Conservation (phyloP, 345 rosid genomes). For the Nephelium lappaceum region DNA sequence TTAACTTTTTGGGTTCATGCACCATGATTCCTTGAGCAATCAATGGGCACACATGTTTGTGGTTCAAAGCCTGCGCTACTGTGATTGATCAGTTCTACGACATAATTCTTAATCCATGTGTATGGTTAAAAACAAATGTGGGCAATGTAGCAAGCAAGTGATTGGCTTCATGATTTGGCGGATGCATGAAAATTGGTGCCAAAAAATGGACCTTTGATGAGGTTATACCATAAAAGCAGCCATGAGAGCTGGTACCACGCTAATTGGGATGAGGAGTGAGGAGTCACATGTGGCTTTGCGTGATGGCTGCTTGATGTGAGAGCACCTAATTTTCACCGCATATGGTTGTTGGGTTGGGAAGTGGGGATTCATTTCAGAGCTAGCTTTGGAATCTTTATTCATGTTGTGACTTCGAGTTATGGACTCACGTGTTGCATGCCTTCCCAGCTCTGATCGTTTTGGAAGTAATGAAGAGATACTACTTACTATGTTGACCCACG, state of each 20-base stretch:
- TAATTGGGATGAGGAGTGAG: background rate
- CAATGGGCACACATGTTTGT: background rate
- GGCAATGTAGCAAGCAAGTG: background rate
- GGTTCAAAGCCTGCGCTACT: background rate
- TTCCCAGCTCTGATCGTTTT: background rate
- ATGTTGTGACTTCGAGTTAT: background rate
- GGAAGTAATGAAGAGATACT: background rate
- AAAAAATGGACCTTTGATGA: background rate
- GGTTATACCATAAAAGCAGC: background rate
- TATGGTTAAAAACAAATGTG: background rate
- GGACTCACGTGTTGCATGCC: background rate
- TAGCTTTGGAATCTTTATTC: background rate
- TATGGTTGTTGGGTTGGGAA: background rate
- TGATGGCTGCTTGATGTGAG: background rate
- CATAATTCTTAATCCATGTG: background rate
- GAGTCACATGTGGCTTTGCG: background rate
- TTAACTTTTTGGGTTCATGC: background rate
- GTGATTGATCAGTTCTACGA: background rate
- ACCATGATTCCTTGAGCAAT: background rate
- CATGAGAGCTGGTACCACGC: background rate
- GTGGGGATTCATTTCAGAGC: background rate
- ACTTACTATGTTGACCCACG: background rate
- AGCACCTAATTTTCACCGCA: background rate
- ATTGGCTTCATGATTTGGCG: background rate
- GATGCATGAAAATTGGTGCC: conserved; percentile 4